A percentile compares a stretch with the other conserved stretches of the same genome.
phyloP scores from a whole-genome alignment of 2,329 filamentous ascomycete species.

The Apiospora saccharicola region DNA sequence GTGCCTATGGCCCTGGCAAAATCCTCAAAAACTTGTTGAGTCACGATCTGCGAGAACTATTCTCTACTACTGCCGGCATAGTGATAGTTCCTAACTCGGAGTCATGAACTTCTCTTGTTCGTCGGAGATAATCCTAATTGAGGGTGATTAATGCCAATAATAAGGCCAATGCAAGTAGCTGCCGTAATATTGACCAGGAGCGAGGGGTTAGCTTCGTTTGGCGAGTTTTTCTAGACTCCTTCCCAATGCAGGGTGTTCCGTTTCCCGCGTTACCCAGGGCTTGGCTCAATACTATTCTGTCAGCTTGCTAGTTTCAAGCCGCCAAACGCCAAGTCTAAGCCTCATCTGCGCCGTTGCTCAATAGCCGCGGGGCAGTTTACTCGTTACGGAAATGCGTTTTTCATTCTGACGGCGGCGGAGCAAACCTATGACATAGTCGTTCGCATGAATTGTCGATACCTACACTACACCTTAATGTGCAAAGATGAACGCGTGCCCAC shows the following conservation, averaged over 20 bases:
- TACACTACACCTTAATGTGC: background rate
- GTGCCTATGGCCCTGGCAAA: background rate
- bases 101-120: background rate
- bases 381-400: background rate
- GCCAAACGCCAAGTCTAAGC: constrained; percentile 3
- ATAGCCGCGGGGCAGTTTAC: background rate
- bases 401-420: background rate
- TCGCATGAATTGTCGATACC: background rate
- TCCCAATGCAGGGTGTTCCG: background rate
- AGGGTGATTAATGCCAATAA: too few relatives aligned
- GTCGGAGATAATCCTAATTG: too few relatives aligned
- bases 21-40: background rate
- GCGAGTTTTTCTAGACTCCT: background rate
- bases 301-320: background rate
- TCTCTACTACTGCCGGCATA: background rate
- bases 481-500: background rate
- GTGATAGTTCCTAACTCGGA: background rate
- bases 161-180: background rate
- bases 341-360: background rate
- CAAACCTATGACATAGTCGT: background rate
- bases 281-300: background rate
- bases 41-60: background rate
- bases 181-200: background rate
- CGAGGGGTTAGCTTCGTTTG: background rate
- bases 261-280: constrained; percentile 1